phyloP scores from a whole-genome alignment of 148 eudicot species.

The Oxyria digyna region DNA sequence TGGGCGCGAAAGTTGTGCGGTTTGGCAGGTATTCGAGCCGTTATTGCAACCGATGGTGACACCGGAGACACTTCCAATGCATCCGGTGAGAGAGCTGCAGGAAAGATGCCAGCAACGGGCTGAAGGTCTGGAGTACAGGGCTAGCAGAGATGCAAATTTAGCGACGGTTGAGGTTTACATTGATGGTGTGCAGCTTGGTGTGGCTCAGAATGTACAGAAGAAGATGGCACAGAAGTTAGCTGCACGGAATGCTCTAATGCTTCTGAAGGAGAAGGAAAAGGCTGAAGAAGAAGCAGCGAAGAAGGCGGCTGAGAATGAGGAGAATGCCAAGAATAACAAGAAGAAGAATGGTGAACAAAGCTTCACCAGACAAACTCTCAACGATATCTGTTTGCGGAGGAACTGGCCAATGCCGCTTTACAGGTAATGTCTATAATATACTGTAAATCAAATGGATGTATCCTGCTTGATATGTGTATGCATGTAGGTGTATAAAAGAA shows the following conservation, averaged over 20 bases:
- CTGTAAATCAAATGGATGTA: too few relatives aligned
- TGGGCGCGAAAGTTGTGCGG: conserved; percentile 52
- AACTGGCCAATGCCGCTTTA: conserved; percentile 99
- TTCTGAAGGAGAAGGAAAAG: conserved; percentile 65
- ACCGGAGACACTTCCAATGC: conserved; percentile 98
- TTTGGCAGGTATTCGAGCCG: conserved; percentile 97
- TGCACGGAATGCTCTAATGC: conserved; percentile 80
- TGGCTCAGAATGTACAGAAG: conserved; percentile 89
- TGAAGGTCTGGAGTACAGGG: conserved; percentile 92
- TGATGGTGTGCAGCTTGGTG: conserved; percentile 82
- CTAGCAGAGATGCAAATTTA: conserved; percentile 68
- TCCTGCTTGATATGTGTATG: too few relatives aligned
- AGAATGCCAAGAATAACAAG: conserved; percentile 29
- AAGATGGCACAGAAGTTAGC: conserved; percentile 99
- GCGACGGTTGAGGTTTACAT: conserved; percentile 90
- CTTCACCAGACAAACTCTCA: conserved; percentile 89
- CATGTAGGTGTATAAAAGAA: conserved; percentile 77
- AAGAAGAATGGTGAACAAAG: conserved; percentile 49
- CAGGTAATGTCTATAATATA: conserved; percentile 44
- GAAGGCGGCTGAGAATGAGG: conserved; percentile 39
- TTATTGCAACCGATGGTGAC: conserved; percentile 95
- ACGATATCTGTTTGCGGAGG: conserved; percentile 87
- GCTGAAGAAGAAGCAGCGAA: conserved; percentile 36
- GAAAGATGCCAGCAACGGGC: conserved; percentile 99
- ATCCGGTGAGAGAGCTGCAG: conserved; percentile 95